Evolutionary conservation across 1,139 yeast genomes (phyloP).

Genomic region (Debaryomyces subglobosus): DNA sequence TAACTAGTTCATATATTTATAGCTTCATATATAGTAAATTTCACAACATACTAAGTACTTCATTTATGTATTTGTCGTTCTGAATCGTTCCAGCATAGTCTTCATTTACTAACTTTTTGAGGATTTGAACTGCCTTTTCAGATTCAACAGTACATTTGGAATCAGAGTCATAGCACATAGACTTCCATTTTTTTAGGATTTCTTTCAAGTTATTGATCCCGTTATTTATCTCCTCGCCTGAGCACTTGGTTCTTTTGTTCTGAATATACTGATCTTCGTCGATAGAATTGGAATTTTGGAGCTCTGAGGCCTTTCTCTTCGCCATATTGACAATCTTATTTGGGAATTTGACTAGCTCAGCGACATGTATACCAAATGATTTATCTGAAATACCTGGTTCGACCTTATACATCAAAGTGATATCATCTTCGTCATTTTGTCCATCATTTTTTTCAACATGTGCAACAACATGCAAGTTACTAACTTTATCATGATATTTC

Average conservation of each 20-base stretch:
- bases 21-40: neutral
- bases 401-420: constrained; percentile 85
- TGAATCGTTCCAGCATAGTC: constrained; percentile 26
- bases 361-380: constrained; percentile 96
- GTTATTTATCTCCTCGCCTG: constrained; percentile 52
- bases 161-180: constrained; percentile 43
- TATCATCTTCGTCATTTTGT: constrained; percentile 54
- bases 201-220: constrained; percentile 61
- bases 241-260: constrained; percentile 54
- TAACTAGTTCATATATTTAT: constrained; percentile 1
- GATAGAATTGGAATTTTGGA: constrained; percentile 62
- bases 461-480: constrained; percentile 91
- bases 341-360: constrained; percentile 93
- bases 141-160: constrained; percentile 31
- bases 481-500: constrained; percentile 57
- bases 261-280: constrained; percentile 45
- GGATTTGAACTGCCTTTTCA: constrained; percentile 39
- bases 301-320: constrained; percentile 85
- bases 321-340: constrained; percentile 90
- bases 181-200: constrained; percentile 65
- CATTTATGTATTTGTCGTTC: constrained; percentile 44
- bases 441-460: constrained; percentile 59
- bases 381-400: constrained; percentile 92
- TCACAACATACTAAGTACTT: constrained; percentile 37
- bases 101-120: constrained; percentile 38